Conservation (phyloP, 192 early-diverging fungal species). For the Podochytrium sp. region DNA sequence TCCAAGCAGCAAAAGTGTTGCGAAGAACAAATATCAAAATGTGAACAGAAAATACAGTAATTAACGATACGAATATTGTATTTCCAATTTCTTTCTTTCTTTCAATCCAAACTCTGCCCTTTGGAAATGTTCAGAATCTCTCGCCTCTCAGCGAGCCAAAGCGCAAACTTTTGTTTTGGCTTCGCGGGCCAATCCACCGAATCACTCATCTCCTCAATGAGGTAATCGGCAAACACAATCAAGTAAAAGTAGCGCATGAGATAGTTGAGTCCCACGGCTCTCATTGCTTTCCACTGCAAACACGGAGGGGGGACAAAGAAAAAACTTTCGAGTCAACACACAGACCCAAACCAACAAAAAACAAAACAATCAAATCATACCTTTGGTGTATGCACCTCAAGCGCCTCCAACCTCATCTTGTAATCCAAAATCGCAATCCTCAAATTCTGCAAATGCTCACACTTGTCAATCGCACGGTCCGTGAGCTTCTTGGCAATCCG, state of each 20-base stretch:
- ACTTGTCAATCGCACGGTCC: slow-evolving; percentile 64
- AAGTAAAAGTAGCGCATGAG: slow-evolving; percentile 68
- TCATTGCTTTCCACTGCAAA: slow-evolving; percentile 42
- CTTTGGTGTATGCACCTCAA: slow-evolving; percentile 34
- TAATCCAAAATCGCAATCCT: slow-evolving; percentile 63
- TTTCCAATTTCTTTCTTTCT: too few species aligned
- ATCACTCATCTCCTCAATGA: slow-evolving; percentile 52
- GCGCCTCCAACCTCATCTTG: slow-evolving; percentile 53
- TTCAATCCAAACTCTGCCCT: slow-evolving; percentile 38
- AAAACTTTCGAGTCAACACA: background rate
- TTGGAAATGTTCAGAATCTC: slow-evolving; percentile 61
- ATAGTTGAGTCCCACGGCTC: slow-evolving; percentile 58
- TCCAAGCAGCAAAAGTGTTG: slow-evolving; percentile 41
- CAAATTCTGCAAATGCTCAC: slow-evolving; percentile 72
- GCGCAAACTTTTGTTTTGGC: slow-evolving; percentile 45
- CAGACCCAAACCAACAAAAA: background rate
- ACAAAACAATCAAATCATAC: background rate
- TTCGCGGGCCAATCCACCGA: slow-evolving; percentile 17
- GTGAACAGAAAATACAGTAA: background rate
- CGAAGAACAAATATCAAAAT: slow-evolving; percentile 20
- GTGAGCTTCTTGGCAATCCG: slow-evolving; percentile 63
- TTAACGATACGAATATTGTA: too few species aligned
- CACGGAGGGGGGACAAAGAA: background rate
- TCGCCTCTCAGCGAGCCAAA: slow-evolving; percentile 58
- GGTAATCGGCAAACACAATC: slow-evolving; percentile 68